Base-by-base conservation (phyloP, 2,329 filamentous ascomycete genomes). In the Diplodia corticola region DNA sequence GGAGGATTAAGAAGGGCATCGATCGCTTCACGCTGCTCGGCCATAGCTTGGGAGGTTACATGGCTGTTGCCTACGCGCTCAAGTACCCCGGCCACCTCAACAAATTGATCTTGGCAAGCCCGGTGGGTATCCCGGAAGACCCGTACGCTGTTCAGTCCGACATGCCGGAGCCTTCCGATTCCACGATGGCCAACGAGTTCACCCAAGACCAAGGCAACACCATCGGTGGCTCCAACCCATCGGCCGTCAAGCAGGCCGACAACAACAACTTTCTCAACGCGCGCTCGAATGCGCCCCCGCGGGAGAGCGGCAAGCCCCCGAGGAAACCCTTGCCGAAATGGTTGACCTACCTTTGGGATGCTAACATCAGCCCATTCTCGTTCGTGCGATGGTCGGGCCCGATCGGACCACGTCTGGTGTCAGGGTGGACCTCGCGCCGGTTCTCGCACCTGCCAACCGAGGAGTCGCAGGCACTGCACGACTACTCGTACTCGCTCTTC, bases 51-150 rank as follows among this genome's bases (percentile, higher is more conserved):
- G 95, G 95, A 65, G 95, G 95, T 5, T 99, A 99, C 75, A 90
- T 99, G 76, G 93, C 94, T 4, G 90, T 96, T 0, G 93, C 93
- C 22, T 99, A 99, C 75, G 93, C 95, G 1, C 84, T 98, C 67
- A 99, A 99, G 77, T 99, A 99, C 74, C 95, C 95, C 0, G 94
- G 94, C 15, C 91, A 88, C 71, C 80, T 99, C 37, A 97, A 99
- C 80, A 99, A 99, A 81, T 86, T 99, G 69, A 96, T 99, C 69
- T 85, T 99, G 33, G 95, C 92, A 0, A 97, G 92, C 0, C 95
- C 95, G 0, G 95, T 97, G 22, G 95, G 95, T 22, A 91, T 99
- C 7, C 95, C 95, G 1, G 93, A 96, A 75, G 92, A 99, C 73
- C 95, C 95, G 0, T 94, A 94, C 73, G 95, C 94, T 4, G 88